Evolutionary conservation across 2,329 filamentous ascomycete species (phyloP).

Genomic region (Shiraia bambusicola): DNA sequence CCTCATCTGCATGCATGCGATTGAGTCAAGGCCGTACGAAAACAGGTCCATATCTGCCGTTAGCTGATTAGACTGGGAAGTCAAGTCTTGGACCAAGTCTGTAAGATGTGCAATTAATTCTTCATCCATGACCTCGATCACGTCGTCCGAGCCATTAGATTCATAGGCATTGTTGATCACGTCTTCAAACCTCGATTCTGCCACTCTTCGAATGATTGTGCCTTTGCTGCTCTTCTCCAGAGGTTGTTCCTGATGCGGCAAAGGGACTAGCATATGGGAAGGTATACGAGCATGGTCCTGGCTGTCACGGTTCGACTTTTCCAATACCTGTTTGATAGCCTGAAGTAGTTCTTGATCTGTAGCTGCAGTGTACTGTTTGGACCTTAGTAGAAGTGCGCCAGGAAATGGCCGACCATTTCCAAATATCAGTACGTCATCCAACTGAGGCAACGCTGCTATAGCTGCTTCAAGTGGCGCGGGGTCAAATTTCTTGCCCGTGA

Average conservation of each 20-base stretch:
- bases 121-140: constrained; percentile 28
- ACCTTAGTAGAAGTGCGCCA: constrained; percentile 58
- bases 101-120: constrained; percentile 25
- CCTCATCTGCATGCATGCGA: constrained; percentile 57
- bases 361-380: constrained; percentile 22
- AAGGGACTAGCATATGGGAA: constrained; percentile 53
- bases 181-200: constrained; percentile 52
- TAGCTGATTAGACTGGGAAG: constrained; percentile 24
- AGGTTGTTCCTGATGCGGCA: constrained; percentile 39
- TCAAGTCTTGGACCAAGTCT: constrained; percentile 21
- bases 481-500: constrained; percentile 70
- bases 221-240: constrained; percentile 66
- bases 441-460: constrained; percentile 49
- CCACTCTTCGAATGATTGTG: constrained; percentile 55
- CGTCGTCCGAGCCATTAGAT: constrained; percentile 16
- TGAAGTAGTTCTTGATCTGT: constrained; percentile 46
- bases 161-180: constrained; percentile 53
- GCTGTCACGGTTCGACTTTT: constrained; percentile 52
- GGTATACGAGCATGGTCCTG: constrained; percentile 56
- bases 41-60: constrained; percentile 55
- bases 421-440: constrained; percentile 62
- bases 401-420: constrained; percentile 59
- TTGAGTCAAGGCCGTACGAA: constrained; percentile 61
- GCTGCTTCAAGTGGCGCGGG: constrained; percentile 61
- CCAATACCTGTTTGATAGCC: constrained; percentile 48